phyloP scores from a whole-genome alignment of 2,329 filamentous ascomycete genomes.

The Periconia sp. region DNA sequence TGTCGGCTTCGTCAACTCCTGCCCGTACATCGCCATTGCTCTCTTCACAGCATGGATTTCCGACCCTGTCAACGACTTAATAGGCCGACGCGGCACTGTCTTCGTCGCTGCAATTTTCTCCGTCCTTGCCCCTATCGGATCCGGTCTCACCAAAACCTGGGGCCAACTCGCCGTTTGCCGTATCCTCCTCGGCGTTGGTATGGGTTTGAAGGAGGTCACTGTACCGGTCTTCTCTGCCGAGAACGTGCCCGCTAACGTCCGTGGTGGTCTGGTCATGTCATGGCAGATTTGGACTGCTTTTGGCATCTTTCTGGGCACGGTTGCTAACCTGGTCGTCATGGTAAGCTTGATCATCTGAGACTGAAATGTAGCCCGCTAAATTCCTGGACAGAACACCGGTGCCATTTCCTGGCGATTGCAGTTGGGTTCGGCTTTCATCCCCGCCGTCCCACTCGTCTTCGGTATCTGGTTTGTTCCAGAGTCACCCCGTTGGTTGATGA shows the following conservation, averaged over 20 bases:
- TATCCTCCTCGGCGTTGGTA: slow-evolving; percentile 47
- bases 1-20: slow-evolving; percentile 40
- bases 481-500: slow-evolving; percentile 48
- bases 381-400: slow-evolving; percentile 34
- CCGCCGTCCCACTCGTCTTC: slow-evolving; percentile 45
- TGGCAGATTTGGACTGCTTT: slow-evolving; percentile 55
- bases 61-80: slow-evolving; percentile 36
- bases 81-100: slow-evolving; percentile 41
- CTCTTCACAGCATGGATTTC: slow-evolving; percentile 35
- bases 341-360: slow-evolving; percentile 11
- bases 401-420: slow-evolving; percentile 48
- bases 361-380: background rate
- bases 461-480: slow-evolving; percentile 52
- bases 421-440: slow-evolving; percentile 48
- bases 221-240: slow-evolving; percentile 56
- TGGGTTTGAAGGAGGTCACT: slow-evolving; percentile 54
- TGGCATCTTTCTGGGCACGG: slow-evolving; percentile 54
- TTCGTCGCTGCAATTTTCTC: slow-evolving; percentile 43
- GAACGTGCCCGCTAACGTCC: slow-evolving; percentile 54
- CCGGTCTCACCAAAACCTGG: slow-evolving; percentile 46
- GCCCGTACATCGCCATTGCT: slow-evolving; percentile 38
- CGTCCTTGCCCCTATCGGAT: slow-evolving; percentile 43
- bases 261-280: slow-evolving; percentile 55
- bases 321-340: slow-evolving; percentile 49
- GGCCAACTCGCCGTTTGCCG: slow-evolving; percentile 48